Base-by-base conservation (phyloP, 805 yeast species). In the Komagataella kurtzmanii region DNA sequence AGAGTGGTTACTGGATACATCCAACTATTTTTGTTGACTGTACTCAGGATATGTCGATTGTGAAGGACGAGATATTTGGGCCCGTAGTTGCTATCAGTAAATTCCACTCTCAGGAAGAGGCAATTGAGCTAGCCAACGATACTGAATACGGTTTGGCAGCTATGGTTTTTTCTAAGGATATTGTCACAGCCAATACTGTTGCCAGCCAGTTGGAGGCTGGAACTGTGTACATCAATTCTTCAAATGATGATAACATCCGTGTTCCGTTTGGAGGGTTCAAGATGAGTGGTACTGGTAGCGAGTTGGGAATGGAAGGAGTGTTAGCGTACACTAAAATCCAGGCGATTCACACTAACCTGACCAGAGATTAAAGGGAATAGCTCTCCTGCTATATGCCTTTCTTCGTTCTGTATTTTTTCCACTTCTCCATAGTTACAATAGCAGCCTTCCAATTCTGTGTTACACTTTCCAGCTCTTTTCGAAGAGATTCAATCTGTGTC, bases 201-300 rank as follows among this genome's bases (percentile, higher is more conserved):
- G 85, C 89, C 14, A 65, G 72, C 48, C 77, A 76, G 45, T 64
- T 84, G 52, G 75, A 79, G 57, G 80, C 85, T 4, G 91, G 91
- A 23, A 77, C 77, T 50, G 80, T 83, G 24, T 84, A 85, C 79
- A 69, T 84, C 59, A 84, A 84, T 66, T 74, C 83, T 12, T 80
- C 83, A 51, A 83, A 83, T 59, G 84, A 79, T 57, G 79, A 80
- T 59, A 81, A 80, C 59, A 66, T 73, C 56, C 74, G 75, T 57
- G 79, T 84, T 51, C 91, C 91, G 17, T 86, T 86, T 65, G 95
- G 95, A 48, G 95, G 95, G 45, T 83, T 79, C 65, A 84, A 85
- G 66, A 70, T 76, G 71, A 78, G 86, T 58, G 95, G 95, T 57
- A 74, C 83, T 54, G 95, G 95, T 54, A 77, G 91, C 58, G 95